Base-by-base conservation (phyloP, 805 yeast genomes). In the Hyphopichia homilentoma region DNA sequence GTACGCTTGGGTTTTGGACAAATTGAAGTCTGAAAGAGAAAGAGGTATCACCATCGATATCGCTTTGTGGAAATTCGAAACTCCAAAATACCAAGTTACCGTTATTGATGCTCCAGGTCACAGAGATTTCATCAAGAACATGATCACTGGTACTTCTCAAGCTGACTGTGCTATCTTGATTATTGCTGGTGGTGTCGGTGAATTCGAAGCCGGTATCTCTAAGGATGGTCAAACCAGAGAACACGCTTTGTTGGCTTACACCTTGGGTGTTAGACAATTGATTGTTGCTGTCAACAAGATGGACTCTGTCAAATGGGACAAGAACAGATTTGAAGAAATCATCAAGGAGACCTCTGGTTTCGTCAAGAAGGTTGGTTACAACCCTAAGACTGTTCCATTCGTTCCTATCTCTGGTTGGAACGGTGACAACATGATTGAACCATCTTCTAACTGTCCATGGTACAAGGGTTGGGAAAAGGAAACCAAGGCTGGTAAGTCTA, bases 1-100 rank as follows among this genome's bases (percentile, higher is more conserved):
- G 75, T 84, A 86, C 84, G 96, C 96, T 59, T 86, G 96, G 96
- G 94, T 87, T 57, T 79, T 87, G 70, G 96, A 87, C 78, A 86
- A 86, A 72, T 77, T 87, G 55, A 84, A 84, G 84, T 94, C 94
- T 63, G 96, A 87, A 77, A 81, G 96, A 73, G 90, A 84, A 71
- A 84, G 95, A 77, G 95, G 95, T 83, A 86, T 86, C 77, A 86
- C 96, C 65, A 86, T 86, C 59, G 95, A 86, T 69, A 85, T 86
- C 54, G 90, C 94, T 68, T 77, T 84, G 61, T 81, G 93, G 82
- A 79, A 81, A n/a, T n/a, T 6, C 80, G 90, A 84, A 73, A 85
- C 95, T 65, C 87, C 88, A 58, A 83, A 81, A 69, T 83, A 78
- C 77, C 73, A 79, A 61, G 93, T 85, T 61, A 86, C 95, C 59